Evolutionary conservation across 116 monocot species (phyloP).

Genomic region (Thalassia testudinum): DNA sequence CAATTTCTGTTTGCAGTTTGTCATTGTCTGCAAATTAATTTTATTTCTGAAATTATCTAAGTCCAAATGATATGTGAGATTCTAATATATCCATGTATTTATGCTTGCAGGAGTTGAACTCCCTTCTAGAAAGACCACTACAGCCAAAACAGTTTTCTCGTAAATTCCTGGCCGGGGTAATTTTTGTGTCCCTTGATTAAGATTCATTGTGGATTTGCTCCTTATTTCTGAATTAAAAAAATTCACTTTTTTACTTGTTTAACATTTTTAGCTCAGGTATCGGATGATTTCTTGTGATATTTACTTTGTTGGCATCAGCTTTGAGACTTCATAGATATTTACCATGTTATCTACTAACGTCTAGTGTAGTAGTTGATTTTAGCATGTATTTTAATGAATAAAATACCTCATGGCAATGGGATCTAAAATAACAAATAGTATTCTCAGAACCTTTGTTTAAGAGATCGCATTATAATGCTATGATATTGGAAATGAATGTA

Average conservation of each 20-base stretch:
- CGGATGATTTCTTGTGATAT: too few relatives aligned
- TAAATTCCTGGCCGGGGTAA: constrained; percentile 86
- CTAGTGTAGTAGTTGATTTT: too few relatives aligned
- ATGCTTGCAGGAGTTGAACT: constrained; percentile 48
- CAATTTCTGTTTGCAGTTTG: not conserved
- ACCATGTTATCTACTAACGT: too few relatives aligned
- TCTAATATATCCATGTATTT: not conserved
- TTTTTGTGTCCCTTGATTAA: not conserved
- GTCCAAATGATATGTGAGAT: not conserved
- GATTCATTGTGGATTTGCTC: not conserved
- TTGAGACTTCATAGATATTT: too few relatives aligned
- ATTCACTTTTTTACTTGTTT: not conserved
- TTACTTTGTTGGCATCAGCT: too few relatives aligned
- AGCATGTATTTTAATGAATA: too few relatives aligned
- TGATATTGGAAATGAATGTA: too few relatives aligned
- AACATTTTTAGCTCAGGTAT: too few relatives aligned
- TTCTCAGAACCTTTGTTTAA: too few relatives aligned
- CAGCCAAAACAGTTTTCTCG: constrained; percentile 70
- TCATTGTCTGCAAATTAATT: not conserved
- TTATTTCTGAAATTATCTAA: not conserved
- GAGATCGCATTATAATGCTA: too few relatives aligned
- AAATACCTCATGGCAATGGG: too few relatives aligned
- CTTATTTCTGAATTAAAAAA: not conserved
- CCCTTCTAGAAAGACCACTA: constrained; percentile 38
- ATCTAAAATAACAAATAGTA: too few relatives aligned